Evolutionary conservation across 371 early-diverging fungal species (phyloP), one percentile per base, ranked within the genome.

Genomic region (Mortierella sp.): DNA sequence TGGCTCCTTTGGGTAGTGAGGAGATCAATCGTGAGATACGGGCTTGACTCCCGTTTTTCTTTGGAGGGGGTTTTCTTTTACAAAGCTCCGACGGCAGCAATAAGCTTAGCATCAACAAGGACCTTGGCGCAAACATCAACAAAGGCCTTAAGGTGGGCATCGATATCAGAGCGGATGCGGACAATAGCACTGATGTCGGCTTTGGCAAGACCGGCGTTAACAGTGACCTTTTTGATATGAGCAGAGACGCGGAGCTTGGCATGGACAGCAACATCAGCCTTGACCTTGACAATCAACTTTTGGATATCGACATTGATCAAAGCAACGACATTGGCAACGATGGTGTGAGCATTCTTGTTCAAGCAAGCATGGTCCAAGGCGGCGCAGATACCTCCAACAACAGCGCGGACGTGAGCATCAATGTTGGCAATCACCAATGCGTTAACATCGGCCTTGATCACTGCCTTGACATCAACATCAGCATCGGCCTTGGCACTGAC

Each of bases 361-460:
- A 78, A 39, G 57, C 79, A 78, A 16, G n/a, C 55, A 16, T 62
- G 10, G 63, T 65, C 61, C 9, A 58, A n/a, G 5, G 4, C 24
- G 35, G 70, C 49, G 68, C 79, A 78, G 68, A 70, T 1, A 0
- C 39, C 5, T 11, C 0, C 24, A 28, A 66, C 60, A 28, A 64
- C 71, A 0, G 32, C 52, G 8, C 43, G 59, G 20, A 78, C 79
- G 58, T 78, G 70, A 37, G 68, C 74, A 40, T 57, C 71, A 47
- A 78, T 70, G 10, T 73, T 70, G 74, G 71, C 79, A 32, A 70
- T 52, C 18, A 73, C 74, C 2, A 43, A 4, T 2, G 63, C 74
- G 3, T 78, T 24, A 26, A 70, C 37, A 5, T 70, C 51, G 14
- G 64, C 68, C 45, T 70, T 28, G 64, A 73, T 59, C 2, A 8